phyloP scores from a whole-genome alignment of 768 basidiomycete genomes.

The Podaxis carcinomalis region DNA sequence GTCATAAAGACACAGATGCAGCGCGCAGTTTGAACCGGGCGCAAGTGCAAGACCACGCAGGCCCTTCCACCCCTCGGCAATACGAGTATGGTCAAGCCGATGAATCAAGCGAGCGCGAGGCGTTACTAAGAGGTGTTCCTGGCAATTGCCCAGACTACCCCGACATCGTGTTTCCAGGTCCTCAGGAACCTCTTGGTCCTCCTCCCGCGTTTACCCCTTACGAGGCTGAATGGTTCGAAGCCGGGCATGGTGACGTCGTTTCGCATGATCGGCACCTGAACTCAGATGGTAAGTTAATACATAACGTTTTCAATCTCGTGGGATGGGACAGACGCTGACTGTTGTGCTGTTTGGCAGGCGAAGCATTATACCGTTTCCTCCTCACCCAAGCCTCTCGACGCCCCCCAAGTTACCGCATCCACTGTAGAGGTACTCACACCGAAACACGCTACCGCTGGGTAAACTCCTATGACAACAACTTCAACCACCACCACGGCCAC shows the following conservation, averaged over 20 bases:
- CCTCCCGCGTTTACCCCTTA: slow-evolving; percentile 65
- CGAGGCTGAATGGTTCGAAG: slow-evolving; percentile 54
- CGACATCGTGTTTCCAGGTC: not conserved
- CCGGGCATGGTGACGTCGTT: slow-evolving; percentile 45
- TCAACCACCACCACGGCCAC: slow-evolving; percentile 23
- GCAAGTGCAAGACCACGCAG: not conserved
- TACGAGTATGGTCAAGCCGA: not conserved
- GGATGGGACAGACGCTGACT: not conserved
- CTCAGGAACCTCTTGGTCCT: slow-evolving; percentile 30
- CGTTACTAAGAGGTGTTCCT: not conserved
- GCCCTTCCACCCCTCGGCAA: not conserved
- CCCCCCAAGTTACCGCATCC: slow-evolving; percentile 42
- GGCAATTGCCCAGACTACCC: not conserved
- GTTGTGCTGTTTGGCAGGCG: slow-evolving; percentile 22
- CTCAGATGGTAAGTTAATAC: slow-evolving; percentile 41
- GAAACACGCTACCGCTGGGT: slow-evolving; percentile 51
- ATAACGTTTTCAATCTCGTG: not conserved
- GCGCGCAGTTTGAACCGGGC: not conserved
- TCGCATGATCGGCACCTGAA: slow-evolving; percentile 73
- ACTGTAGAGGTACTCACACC: slow-evolving; percentile 49
- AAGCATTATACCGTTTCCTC: slow-evolving; percentile 72
- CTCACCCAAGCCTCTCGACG: slow-evolving; percentile 44
- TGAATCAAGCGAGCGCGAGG: not conserved
- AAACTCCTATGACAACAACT: slow-evolving; percentile 23
- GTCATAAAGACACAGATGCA: not conserved